A percentile compares a stretch with the other conserved stretches of the same genome.
Conservation (phyloP, 495 filamentous ascomycete species). For the Darksidea phi region DNA sequence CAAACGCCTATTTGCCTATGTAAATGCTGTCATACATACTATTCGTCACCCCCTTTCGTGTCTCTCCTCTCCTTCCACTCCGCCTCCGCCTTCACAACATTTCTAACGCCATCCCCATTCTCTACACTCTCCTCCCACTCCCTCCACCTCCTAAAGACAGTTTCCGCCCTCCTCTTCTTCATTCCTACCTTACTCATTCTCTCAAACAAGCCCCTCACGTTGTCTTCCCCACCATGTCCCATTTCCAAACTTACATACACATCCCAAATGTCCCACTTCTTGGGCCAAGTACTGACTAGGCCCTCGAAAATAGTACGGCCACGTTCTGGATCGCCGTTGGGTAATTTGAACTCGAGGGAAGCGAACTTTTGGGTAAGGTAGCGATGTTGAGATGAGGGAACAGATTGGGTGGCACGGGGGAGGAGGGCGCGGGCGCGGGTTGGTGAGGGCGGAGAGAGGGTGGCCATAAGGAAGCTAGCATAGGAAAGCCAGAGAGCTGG, state of each 20-base stretch:
- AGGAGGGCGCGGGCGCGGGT: conserved; percentile 76
- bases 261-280: conserved; percentile 89
- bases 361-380: conserved; percentile 82
- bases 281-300: conserved; percentile 77
- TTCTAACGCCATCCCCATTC: conserved; percentile 37
- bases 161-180: conserved; percentile 42
- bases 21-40: not conserved
- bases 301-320: conserved; percentile 94
- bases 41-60: conserved; percentile 14
- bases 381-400: conserved; percentile 69
- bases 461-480: conserved; percentile 83
- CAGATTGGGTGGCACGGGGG: conserved; percentile 80
- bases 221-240: conserved; percentile 59
- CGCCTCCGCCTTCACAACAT: conserved; percentile 37
- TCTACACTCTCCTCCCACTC: conserved; percentile 43
- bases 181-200: conserved; percentile 67
- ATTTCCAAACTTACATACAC: conserved; percentile 85
- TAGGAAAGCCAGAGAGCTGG: conserved; percentile 90
- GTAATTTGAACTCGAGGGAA: conserved; percentile 81
- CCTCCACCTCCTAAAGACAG: conserved; percentile 44
- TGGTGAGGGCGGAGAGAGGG: conserved; percentile 53
- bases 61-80: conserved; percentile 37
- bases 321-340: conserved; percentile 81
- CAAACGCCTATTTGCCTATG: too few species aligned
- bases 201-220: conserved; percentile 74